phyloP scores from a whole-genome alignment of 2,329 filamentous ascomycete species.

The Diaporthe destruens region DNA sequence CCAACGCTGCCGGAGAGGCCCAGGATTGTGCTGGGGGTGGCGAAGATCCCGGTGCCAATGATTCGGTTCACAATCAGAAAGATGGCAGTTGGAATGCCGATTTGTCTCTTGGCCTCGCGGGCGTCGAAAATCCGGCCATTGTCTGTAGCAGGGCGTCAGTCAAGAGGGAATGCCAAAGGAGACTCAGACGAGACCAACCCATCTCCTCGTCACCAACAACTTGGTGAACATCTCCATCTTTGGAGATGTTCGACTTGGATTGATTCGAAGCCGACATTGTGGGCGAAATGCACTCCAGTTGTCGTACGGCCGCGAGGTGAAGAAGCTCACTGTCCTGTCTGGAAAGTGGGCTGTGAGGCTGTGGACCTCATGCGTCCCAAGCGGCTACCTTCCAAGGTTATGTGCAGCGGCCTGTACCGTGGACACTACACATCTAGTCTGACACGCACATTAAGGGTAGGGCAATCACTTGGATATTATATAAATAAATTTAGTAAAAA shows the following conservation, averaged over 20 bases:
- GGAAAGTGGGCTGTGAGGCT: neutral
- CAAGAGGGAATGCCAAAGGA: neutral
- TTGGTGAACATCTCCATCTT: conserved; percentile 14
- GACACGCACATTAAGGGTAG: conserved; percentile 5
- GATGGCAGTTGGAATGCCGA: conserved; percentile 66
- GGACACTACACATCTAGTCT: neutral
- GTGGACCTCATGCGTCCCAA: conserved; percentile 17
- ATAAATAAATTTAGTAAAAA: too few relatives aligned
- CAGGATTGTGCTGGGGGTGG: conserved; percentile 76
- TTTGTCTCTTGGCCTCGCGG: conserved; percentile 65
- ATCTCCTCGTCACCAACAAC: conserved; percentile 3
- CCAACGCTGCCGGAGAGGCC: conserved; percentile 75
- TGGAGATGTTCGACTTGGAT: conserved; percentile 26
- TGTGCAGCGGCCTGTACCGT: conserved; percentile 10
- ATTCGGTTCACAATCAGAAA: conserved; percentile 60
- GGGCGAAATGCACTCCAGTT: neutral
- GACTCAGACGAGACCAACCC: neutral
- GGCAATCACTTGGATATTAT: too few relatives aligned
- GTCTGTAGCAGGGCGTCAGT: neutral
- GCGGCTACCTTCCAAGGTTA: conserved; percentile 2
- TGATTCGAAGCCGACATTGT: conserved; percentile 3
- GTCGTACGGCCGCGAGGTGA: neutral
- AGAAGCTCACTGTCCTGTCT: neutral
- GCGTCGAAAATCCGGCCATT: conserved; percentile 9
- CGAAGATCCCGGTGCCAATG: conserved; percentile 79